Percentiles rank a stretch among this genome's conserved stretches.
Evolutionary conservation across 345 rosid species (phyloP).

Genomic region (Sisymbrium irio): DNA sequence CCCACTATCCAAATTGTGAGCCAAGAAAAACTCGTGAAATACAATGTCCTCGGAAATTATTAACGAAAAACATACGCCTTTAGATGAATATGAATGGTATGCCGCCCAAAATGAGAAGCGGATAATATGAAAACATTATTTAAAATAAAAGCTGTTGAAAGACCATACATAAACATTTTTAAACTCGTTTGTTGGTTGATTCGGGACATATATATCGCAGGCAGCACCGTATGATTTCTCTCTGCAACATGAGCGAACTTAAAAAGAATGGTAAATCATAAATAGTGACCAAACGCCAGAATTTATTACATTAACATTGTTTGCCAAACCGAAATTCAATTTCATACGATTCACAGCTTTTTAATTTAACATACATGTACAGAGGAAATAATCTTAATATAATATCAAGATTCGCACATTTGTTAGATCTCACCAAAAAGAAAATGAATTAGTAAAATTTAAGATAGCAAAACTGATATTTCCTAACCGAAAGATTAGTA

Average conservation of each 20-base stretch:
- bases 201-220: conserved; percentile 83
- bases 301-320: no score
- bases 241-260: conserved; percentile 48
- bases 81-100: conserved; percentile 7
- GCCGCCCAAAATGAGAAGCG: background rate
- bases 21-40: conserved; percentile 92
- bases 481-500: no score
- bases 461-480: no score
- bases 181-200: conserved; percentile 91
- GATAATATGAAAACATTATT: background rate
- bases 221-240: conserved; percentile 97
- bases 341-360: no score
- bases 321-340: no score
- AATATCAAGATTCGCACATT: no score
- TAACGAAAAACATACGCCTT: conserved; percentile 22
- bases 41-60: conserved; percentile 55
- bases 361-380: no score
- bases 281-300: background rate
- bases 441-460: no score
- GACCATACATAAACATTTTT: conserved; percentile 99
- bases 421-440: no score
- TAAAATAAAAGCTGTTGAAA: conserved; percentile 38
- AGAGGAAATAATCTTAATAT: no score
- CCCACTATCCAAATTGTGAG: conserved; percentile 99
- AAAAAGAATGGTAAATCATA: conserved; percentile 1